Evolutionary conservation across 805 yeast species (phyloP), one percentile per base, ranked within the genome.

Genomic region (Hanseniaspora clermontiae): DNA sequence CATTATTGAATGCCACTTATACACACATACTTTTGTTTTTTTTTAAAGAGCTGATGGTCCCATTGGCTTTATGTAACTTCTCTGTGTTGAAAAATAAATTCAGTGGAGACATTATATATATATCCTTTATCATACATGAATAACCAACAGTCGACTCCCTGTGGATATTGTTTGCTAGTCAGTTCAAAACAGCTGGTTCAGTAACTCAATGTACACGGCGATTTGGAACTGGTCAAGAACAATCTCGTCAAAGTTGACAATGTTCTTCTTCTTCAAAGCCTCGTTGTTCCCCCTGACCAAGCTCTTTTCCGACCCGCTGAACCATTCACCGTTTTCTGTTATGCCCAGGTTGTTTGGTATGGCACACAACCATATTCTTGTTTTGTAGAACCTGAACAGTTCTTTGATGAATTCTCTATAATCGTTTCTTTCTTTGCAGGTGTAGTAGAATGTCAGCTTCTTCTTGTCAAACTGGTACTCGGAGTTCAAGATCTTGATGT

Each of bases 341-440:
- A 68, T 66, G 1, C 61, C 61, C 47, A 68, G 51, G 58, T 68
- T 67, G 49, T 68, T 68, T 24, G 68, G 72, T 31, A 84, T 84
- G 0, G 93, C 90, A 73, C 90, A 83, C 68, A 86, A 71, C 93
- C 95, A 86, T 60, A 84, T 84, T 63, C 91, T 74, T 0, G 90
- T 84, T 68, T 84, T 84, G 72, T 83, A 84, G 58, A 82, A 79
- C 64, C 83, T 80, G 73, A 83, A 84, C 34, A 84, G 69, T 63
- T 84, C 91, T 58, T 84, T 80, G 55, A 84, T 84, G 63, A 84
- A 73, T 48, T 79, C 84, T 58, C 91, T 72, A 65, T 84, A 84
- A 65, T 86, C 93, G 57, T 84, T 76, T 61, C 93, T 71, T 62
- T 81, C 81, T 50, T 77, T 75, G 63, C 83, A 76, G 57, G 73